Percentiles rank a stretch among this genome's conserved stretches.
These are phyloP conservation scores for Euphorbia lathyris DNA, from an alignment of 345 rosid species.

Conservation along the genomic window DNA sequence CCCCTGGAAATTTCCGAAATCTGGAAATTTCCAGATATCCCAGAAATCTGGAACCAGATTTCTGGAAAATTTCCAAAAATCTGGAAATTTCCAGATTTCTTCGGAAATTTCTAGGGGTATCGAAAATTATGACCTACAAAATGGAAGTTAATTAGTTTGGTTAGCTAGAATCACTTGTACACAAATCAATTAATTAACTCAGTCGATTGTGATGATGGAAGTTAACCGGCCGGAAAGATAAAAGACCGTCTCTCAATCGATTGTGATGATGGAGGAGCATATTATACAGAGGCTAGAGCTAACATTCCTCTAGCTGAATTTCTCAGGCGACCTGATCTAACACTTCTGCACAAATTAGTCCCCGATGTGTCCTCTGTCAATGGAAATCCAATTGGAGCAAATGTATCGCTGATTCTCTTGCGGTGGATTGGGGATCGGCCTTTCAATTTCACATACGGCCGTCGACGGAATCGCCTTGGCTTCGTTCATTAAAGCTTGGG, in stretches of 20 bases:
- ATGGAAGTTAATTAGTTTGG: no score
- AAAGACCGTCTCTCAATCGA: constrained; percentile 4
- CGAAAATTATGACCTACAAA: no score
- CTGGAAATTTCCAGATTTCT: no score
- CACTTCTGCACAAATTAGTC: constrained; percentile 12
- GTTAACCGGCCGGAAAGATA: constrained; percentile 14
- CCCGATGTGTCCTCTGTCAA: neutral
- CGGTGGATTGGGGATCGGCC: constrained; percentile 43
- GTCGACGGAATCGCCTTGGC: constrained; percentile 37
- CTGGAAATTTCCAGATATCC: no score
- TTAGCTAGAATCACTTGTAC: no score
- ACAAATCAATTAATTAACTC: no score
- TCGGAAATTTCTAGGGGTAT: no score
- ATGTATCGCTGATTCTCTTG: constrained; percentile 17
- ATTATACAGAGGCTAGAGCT: constrained; percentile 3
- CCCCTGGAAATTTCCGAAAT: no score
- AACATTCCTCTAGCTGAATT: neutral
- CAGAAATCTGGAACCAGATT: no score
- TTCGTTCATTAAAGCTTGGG: constrained; percentile 39
- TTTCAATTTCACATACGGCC: constrained; percentile 36
- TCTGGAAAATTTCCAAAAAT: no score
- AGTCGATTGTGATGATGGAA: no score
- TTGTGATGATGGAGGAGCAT: constrained; percentile 7
- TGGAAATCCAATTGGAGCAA: neutral
- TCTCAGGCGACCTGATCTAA: constrained; percentile 11